Evolutionary conservation across 2,329 filamentous ascomycete species (phyloP), one percentile per base, ranked within the genome.

Genomic region (Aspergillus novoparasiticus): DNA sequence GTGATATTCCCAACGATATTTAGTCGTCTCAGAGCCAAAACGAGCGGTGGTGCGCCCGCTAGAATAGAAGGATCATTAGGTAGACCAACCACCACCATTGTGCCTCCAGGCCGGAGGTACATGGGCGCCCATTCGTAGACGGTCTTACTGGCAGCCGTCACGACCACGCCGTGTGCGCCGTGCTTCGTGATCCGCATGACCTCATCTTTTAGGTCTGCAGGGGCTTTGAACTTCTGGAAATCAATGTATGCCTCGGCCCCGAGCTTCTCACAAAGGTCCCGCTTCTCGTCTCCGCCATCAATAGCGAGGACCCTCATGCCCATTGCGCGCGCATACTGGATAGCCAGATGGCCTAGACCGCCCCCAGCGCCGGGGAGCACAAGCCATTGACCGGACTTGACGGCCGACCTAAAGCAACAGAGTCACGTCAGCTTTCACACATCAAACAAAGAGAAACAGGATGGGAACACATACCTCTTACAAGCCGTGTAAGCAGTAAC

Each of bases 311-410:
- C 83, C 68, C 89, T 84, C 59, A 96, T 81, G 63, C 93, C 92
- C 93, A 97, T 96, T 43, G 93, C 94, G 78, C 89, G 91, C 59
- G 92, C 93, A 80, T 96, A 97, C 81, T 97, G 94, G 69, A 91
- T 84, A 23, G 92, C 93, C 68, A 96, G 82, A 60, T 85, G 88
- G 34, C 92, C 93, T 58, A 96, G 86, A 73, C 92, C 92, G 78
- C 75, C 75, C 34, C 75, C 75, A 1, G 73, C 71, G 1, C 75
- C 75, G 6, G 73, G 60, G 19, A 78, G 63, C 2, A 65, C 73
- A 28, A 76, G 58, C 59, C 68, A 71, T 57, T 74, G 68, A 6
- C 74, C 74, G 21, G 67, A 56, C 28, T 65, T 67, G 30, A 85
- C 69, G 3, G 72, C 78, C 1, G 81, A 74, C 11, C 59, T 61